Evolutionary conservation across 2,329 filamentous ascomycete genomes (phyloP).

Genomic region (Microsporum ferrugineum): DNA sequence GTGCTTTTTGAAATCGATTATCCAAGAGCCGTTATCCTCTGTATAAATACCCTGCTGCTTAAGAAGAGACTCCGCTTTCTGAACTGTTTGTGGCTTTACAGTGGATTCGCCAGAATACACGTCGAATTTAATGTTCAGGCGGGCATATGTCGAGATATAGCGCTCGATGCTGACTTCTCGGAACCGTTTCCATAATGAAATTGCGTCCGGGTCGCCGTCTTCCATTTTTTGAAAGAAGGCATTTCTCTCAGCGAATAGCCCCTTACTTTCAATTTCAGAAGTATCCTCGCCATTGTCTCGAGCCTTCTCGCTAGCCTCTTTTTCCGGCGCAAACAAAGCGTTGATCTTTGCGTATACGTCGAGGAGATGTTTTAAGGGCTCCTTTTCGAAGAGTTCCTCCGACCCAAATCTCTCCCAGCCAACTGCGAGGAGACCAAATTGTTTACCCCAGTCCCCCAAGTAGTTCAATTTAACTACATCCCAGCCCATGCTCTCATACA

Average conservation of each 20-base stretch:
- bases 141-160: slow-evolving; percentile 57
- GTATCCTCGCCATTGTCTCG: slow-evolving; percentile 33
- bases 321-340: slow-evolving; percentile 51
- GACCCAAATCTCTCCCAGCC: slow-evolving; percentile 65
- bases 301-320: slow-evolving; percentile 50
- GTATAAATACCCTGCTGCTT: slow-evolving; percentile 54
- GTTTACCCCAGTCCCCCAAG: slow-evolving; percentile 60
- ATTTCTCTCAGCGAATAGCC: slow-evolving; percentile 35
- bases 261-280: slow-evolving; percentile 34
- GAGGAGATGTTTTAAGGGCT: slow-evolving; percentile 73
- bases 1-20: slow-evolving; percentile 61
- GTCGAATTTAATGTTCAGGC: slow-evolving; percentile 61
- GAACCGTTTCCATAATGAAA: slow-evolving; percentile 55
- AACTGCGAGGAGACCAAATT: slow-evolving; percentile 53
- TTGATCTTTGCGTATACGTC: slow-evolving; percentile 72
- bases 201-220: slow-evolving; percentile 50
- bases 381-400: slow-evolving; percentile 56
- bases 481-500: slow-evolving; percentile 59
- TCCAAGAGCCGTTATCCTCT: slow-evolving; percentile 59
- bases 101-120: slow-evolving; percentile 64
- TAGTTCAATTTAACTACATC: slow-evolving; percentile 63
- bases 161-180: slow-evolving; percentile 55
- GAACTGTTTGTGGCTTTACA: slow-evolving; percentile 57
- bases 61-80: slow-evolving; percentile 50
- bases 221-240: slow-evolving; percentile 59